These are phyloP conservation scores for Limnanthes douglasii DNA, from an alignment of 345 rosid species.

Conservation along the genomic window DNA sequence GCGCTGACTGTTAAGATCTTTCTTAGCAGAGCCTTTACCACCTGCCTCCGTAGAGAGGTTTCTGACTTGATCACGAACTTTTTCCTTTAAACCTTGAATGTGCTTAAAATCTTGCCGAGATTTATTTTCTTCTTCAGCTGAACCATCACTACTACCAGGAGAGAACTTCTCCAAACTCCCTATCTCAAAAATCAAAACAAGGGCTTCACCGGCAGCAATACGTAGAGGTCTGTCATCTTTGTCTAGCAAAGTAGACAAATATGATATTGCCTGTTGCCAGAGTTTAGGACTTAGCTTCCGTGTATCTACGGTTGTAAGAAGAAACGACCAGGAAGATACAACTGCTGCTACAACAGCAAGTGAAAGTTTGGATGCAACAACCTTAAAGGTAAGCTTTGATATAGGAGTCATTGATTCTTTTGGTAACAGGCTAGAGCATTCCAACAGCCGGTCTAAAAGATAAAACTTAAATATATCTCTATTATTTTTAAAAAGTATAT, in stretches of 20 bases:
- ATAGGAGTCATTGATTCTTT: no score
- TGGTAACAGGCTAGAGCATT: no score
- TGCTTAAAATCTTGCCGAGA: conserved; percentile 29
- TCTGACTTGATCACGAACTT: conserved; percentile 55
- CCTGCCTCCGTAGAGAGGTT: conserved; percentile 78
- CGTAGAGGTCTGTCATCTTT: conserved; percentile 83
- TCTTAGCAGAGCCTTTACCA: conserved; percentile 89
- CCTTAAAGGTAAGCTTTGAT: no score
- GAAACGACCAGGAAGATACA: no score
- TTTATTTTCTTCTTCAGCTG: conserved; percentile 30
- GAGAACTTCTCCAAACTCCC: conserved; percentile 60
- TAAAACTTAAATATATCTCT: no score
- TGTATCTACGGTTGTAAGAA: no score
- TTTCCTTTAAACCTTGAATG: conserved; percentile 53
- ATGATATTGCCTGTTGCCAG: no score
- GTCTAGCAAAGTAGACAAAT: conserved; percentile 55
- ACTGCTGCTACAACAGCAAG: no score
- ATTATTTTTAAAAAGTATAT: no score
- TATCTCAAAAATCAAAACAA: conserved; percentile 64
- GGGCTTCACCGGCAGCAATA: conserved; percentile 90
- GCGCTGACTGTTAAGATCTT: conserved; percentile 77
- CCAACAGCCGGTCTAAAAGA: no score
- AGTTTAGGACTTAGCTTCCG: no score
- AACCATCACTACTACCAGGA: conserved; percentile 23
- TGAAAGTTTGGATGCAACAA: no score